These are phyloP conservation scores for Astraeus odoratus DNA, from an alignment of 768 basidiomycete genomes.

Conservation along the genomic window DNA sequence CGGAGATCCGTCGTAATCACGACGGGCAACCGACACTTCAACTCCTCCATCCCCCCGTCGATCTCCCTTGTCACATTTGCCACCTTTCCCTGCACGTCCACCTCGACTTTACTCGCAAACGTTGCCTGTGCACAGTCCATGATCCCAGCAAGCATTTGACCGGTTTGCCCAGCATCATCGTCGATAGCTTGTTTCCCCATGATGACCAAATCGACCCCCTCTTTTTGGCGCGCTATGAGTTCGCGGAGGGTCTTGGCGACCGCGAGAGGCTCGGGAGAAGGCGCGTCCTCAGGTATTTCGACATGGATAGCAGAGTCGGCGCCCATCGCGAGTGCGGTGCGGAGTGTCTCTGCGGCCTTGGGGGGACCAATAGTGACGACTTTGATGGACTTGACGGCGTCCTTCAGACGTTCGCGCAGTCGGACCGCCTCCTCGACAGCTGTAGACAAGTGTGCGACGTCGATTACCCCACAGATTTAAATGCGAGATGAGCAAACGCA, in stretches of 20 bases:
- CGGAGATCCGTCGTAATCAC: conserved; percentile 91
- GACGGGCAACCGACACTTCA: conserved; percentile 73
- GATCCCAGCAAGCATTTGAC: conserved; percentile 94
- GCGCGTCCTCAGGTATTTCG: conserved; percentile 67
- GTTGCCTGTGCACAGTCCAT: conserved; percentile 92
- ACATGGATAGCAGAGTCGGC: conserved; percentile 91
- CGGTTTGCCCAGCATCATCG: conserved; percentile 92
- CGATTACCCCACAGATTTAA: neutral
- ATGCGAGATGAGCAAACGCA: conserved; percentile 26
- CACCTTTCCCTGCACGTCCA: conserved; percentile 56
- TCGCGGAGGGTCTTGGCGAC: conserved; percentile 82
- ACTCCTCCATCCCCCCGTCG: conserved; percentile 86
- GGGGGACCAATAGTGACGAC: conserved; percentile 92
- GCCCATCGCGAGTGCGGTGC: conserved; percentile 97
- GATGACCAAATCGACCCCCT: conserved; percentile 78
- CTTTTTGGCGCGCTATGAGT: conserved; percentile 56
- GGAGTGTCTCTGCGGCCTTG: conserved; percentile 83
- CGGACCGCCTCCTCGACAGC: conserved; percentile 97
- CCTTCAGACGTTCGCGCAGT: conserved; percentile 78
- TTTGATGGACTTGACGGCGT: conserved; percentile 76
- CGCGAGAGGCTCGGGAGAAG: conserved; percentile 82
- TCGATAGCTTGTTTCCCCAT: conserved; percentile 99
- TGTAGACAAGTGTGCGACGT: conserved; percentile 22
- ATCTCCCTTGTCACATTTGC: conserved; percentile 82
- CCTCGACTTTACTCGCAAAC: conserved; percentile 82